phyloP scores from a whole-genome alignment of 352 stramenopile genomes.

The Phytophthora nicotianae region DNA sequence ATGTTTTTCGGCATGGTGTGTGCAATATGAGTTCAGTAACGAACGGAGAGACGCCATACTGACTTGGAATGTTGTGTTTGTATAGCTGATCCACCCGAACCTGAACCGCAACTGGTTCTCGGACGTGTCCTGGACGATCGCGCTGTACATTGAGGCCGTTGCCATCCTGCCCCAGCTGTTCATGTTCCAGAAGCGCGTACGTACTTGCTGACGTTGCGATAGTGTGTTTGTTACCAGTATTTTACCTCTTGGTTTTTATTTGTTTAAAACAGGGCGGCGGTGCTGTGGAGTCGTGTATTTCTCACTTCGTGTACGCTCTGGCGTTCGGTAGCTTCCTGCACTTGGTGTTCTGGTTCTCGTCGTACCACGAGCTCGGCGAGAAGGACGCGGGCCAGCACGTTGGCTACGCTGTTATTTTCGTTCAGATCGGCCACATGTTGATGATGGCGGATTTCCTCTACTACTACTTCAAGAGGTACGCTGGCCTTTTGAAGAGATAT shows the following conservation, averaged over 20 bases:
- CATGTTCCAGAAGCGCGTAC: slow-evolving; percentile 98
- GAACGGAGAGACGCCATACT: too few relatives aligned
- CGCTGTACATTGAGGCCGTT: slow-evolving; percentile 96
- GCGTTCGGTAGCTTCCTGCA: slow-evolving; percentile 96
- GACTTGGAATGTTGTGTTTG: slow-evolving; percentile 1
- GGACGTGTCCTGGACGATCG: slow-evolving; percentile 97
- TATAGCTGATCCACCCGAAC: slow-evolving; percentile 93
- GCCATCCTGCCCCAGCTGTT: slow-evolving; percentile 98
- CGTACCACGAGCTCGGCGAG: slow-evolving; percentile 97
- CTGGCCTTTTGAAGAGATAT: neutral
- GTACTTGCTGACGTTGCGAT: slow-evolving; percentile 15
- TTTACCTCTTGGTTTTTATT: slow-evolving; percentile 8
- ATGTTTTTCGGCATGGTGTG: slow-evolving; percentile 88
- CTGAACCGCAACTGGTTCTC: slow-evolving; percentile 98
- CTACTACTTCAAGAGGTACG: slow-evolving; percentile 97
- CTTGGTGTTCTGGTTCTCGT: slow-evolving; percentile 99
- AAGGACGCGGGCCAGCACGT: slow-evolving; percentile 90
- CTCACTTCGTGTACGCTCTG: slow-evolving; percentile 96
- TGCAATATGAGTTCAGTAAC: too few relatives aligned
- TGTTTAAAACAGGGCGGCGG: slow-evolving; percentile 70
- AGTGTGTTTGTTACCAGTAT: neutral
- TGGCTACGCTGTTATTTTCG: slow-evolving; percentile 95
- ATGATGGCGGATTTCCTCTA: slow-evolving; percentile 99
- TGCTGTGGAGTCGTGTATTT: slow-evolving; percentile 96
- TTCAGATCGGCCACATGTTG: slow-evolving; percentile 98